These are phyloP conservation scores for Colletotrichum musae DNA, from an alignment of 2,329 filamentous ascomycete species.

Conservation along the genomic window DNA sequence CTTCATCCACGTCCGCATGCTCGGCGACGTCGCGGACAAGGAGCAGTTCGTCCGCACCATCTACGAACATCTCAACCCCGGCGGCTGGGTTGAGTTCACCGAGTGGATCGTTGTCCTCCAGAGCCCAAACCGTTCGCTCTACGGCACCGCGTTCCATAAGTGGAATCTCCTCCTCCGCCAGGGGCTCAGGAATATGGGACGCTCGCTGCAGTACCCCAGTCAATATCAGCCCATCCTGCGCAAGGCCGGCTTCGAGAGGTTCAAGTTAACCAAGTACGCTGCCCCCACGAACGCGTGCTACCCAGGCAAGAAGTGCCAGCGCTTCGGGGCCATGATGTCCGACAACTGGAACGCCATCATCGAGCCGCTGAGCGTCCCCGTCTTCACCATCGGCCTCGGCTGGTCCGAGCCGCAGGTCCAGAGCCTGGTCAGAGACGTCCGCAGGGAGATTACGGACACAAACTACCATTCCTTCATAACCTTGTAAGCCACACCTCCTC, in stretches of 20 bases:
- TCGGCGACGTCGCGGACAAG: conserved; percentile 48
- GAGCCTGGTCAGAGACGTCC: conserved; percentile 51
- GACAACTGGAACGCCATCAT: conserved; percentile 46
- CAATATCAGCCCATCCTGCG: conserved; percentile 46
- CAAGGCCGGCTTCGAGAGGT: conserved; percentile 46
- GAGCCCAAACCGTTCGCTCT: conserved; percentile 50
- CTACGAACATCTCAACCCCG: conserved; percentile 48
- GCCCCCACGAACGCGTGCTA: conserved; percentile 49
- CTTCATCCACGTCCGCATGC: conserved; percentile 51
- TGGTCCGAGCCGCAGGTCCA: conserved; percentile 53
- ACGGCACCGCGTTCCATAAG: conserved; percentile 49
- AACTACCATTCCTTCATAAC: conserved; percentile 56
- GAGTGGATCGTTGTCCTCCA: conserved; percentile 51
- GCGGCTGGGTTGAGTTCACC: conserved; percentile 49
- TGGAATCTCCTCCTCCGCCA: conserved; percentile 49
- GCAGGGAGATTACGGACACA: conserved; percentile 52
- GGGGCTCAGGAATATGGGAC: conserved; percentile 49
- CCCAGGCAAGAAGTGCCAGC: conserved; percentile 49
- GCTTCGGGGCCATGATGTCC: conserved; percentile 48
- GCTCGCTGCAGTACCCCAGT: conserved; percentile 48
- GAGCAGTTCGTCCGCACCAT: conserved; percentile 47
- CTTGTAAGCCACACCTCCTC: conserved; percentile 47
- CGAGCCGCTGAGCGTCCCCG: conserved; percentile 50
- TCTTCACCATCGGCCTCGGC: conserved; percentile 55
- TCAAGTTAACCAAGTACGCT: conserved; percentile 47